Percentiles rank a stretch among this genome's conserved stretches.
Conservation (phyloP, 768 basidiomycete genomes). For the Mycena polygramma region DNA sequence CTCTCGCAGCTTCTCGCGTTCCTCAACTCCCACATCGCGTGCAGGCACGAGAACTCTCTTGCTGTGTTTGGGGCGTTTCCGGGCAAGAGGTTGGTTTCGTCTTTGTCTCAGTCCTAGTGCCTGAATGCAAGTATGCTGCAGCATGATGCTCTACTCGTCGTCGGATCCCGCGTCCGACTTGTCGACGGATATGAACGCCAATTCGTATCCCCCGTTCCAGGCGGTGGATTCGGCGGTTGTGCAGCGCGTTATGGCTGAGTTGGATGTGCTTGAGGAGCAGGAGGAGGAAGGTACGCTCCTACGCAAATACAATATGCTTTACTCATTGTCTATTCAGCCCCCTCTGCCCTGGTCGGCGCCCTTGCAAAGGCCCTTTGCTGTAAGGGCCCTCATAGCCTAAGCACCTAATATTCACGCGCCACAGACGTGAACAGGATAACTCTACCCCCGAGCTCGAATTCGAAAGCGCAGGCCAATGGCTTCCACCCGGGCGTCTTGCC, state of each 20-base stretch:
- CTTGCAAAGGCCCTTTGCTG: conserved; percentile 94
- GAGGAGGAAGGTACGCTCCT: conserved; percentile 62
- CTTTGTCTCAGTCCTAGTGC: too few relatives aligned
- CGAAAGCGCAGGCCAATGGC: conserved; percentile 46
- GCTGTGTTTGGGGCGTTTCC: conserved; percentile 94
- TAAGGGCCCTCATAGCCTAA: conserved; percentile 49
- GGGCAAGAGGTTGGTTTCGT: conserved; percentile 74
- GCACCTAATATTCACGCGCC: neutral
- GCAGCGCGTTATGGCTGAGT: conserved; percentile 69
- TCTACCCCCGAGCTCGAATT: conserved; percentile 46
- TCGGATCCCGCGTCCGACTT: conserved; percentile 57
- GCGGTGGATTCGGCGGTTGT: conserved; percentile 78
- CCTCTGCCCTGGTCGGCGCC: conserved; percentile 86
- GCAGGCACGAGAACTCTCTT: conserved; percentile 91
- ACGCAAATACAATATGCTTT: conserved; percentile 12
- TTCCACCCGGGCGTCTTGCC: conserved; percentile 49
- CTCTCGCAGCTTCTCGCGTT: conserved; percentile 91
- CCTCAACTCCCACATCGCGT: conserved; percentile 92
- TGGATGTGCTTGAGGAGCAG: conserved; percentile 63
- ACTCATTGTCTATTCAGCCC: conserved; percentile 52
- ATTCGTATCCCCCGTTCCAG: conserved; percentile 88
- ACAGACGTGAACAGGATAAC: conserved; percentile 58
- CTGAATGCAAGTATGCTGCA: conserved; percentile 43
- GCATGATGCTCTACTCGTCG: conserved; percentile 84
- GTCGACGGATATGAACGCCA: conserved; percentile 66